phyloP scores from a whole-genome alignment of 192 early-diverging fungal species.

The Podila clonocystis region DNA sequence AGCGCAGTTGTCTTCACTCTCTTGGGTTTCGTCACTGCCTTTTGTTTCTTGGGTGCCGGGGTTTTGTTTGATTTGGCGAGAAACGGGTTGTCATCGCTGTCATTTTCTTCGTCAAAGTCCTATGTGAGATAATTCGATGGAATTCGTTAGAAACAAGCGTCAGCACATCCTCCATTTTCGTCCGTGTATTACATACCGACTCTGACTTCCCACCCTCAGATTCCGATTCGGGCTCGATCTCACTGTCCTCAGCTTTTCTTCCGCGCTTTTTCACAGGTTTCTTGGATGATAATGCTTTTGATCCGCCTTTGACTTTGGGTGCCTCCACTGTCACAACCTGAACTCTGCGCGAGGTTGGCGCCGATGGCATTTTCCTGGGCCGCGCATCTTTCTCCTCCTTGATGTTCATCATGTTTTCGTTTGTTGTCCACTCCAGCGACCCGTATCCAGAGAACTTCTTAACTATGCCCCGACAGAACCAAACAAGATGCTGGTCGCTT shows the following conservation, averaged over 20 bases:
- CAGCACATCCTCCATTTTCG: background rate
- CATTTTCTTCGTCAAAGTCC: background rate
- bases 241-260: background rate
- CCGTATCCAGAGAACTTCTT: conserved; percentile 26
- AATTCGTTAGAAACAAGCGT: background rate
- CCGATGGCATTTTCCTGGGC: background rate
- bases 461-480: conserved; percentile 29
- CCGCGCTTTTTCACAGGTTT: background rate
- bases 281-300: background rate
- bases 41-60: background rate
- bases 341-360: background rate
- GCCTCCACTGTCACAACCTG: background rate
- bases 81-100: background rate
- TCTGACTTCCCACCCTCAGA: background rate
- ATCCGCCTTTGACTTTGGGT: background rate
- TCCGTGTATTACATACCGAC: background rate
- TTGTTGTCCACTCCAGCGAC: conserved; percentile 30
- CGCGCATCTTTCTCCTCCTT: conserved; percentile 31
- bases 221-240: background rate
- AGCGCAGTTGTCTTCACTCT: background rate
- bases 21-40: background rate
- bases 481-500: conserved; percentile 1
- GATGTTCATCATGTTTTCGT: conserved; percentile 26
- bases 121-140: background rate
- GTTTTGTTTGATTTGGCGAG: background rate